phyloP scores from a whole-genome alignment of 768 basidiomycete species.

The Udeniomyces megalosporus region DNA sequence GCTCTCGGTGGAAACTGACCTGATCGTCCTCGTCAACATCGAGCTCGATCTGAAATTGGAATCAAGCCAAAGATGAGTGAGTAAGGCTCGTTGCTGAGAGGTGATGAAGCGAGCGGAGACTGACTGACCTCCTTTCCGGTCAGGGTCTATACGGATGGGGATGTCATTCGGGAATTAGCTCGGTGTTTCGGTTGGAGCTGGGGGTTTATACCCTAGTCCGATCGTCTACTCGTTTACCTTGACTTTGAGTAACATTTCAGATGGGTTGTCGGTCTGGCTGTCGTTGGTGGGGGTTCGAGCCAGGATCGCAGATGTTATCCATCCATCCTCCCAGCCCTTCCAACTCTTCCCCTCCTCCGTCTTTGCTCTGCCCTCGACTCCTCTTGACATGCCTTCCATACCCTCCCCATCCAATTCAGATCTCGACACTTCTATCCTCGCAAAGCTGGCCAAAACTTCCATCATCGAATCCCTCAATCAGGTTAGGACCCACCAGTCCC shows the following conservation, averaged over 20 bases:
- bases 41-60: conserved; percentile 11
- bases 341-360: not conserved
- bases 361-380: not conserved
- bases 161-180: too few species aligned
- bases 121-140: not conserved
- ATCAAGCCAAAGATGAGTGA: too few species aligned
- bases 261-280: too few species aligned
- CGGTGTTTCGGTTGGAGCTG: too few species aligned
- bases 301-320: too few species aligned
- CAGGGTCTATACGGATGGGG: too few species aligned
- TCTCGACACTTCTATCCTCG: not conserved
- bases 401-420: not conserved
- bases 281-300: too few species aligned
- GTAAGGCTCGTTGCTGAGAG: too few species aligned
- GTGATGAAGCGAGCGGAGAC: not conserved
- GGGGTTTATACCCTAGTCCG: too few species aligned
- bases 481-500: not conserved
- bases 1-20: not conserved
- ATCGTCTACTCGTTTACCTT: too few species aligned
- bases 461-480: not conserved
- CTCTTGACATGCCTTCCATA: not conserved
- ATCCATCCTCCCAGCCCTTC: not conserved
- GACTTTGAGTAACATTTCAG: too few species aligned
- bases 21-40: conserved; percentile 17
- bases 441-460: not conserved